Evolutionary conservation across 441 rosid genomes (phyloP), one percentile per base, ranked within the genome.

Genomic region (Populus hybrid): DNA sequence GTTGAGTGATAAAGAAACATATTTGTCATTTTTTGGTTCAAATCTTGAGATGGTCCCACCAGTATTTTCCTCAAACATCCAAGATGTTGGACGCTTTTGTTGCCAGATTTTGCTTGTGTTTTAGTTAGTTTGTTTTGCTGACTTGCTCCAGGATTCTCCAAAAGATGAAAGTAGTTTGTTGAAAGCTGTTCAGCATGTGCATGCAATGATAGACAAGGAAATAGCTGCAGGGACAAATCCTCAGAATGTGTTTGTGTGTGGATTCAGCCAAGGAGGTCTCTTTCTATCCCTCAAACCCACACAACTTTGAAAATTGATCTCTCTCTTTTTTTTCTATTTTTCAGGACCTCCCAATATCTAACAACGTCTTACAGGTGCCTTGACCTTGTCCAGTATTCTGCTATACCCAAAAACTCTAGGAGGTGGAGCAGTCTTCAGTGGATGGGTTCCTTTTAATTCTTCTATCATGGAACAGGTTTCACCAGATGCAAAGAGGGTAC

Each of bases 231-330:
- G 97, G 69, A 81, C 82, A 6, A 86, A 79, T 82, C 92, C 95
- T 40, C 85, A 83, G 26, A 94, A 93, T 67, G 86, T 93, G 63
- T 93, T 88, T 79, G 88, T 94, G 21, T 94, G 97, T 73, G 97
- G 98, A 76, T 89, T 94, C 82, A 93, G 98, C 88, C 97, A 94
- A 93, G 98, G 97, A 90, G 97, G 97, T 90, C 71, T 71, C 76
- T 80, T 61, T 76, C 78, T 75, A 68, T 72, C 76, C 74, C 78
- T 78, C 71, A 38, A 50, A 50, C 7, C 56, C 18, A 50, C 20
- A 45, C 56, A 50, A 38, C 14, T 66, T 31, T 16, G 24, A 59
- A 69, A 68, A 33, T 9, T 33, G 63, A 70, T n/a, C 78, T 33
- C 14, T 6, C 61, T 73, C 23, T 67, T 79, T 42, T 42, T 71